phyloP scores from a whole-genome alignment of 2,329 filamentous ascomycete species.

The Acarospora socialis region DNA sequence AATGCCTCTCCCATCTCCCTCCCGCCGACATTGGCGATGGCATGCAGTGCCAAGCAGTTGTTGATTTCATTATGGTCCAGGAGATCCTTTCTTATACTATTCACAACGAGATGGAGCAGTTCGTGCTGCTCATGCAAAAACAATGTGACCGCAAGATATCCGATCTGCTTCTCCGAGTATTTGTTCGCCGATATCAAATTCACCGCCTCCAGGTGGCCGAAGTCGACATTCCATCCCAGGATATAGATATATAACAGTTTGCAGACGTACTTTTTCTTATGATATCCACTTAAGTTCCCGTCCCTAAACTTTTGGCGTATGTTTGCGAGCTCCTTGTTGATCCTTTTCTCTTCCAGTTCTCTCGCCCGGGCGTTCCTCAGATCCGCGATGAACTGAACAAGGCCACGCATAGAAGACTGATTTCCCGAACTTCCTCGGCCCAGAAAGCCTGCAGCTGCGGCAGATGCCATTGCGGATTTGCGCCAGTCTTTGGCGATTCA shows the following conservation, averaged over 20 bases:
- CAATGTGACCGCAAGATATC: slow-evolving; percentile 90
- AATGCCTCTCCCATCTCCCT: slow-evolving; percentile 95
- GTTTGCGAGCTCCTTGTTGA: slow-evolving; percentile 98
- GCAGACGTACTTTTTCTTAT: slow-evolving; percentile 99
- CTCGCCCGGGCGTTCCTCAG: slow-evolving; percentile 85
- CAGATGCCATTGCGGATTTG: slow-evolving; percentile 11
- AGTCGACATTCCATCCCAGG: slow-evolving; percentile 96
- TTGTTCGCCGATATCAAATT: slow-evolving; percentile 94
- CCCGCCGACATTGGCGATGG: slow-evolving; percentile 92
- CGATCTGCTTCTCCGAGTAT: slow-evolving; percentile 98
- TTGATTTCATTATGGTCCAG: slow-evolving; percentile 92
- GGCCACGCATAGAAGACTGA: slow-evolving; percentile 41
- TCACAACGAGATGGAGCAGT: slow-evolving; percentile 87
- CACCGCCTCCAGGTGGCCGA: slow-evolving; percentile 94
- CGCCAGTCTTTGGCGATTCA: slow-evolving; percentile 1
- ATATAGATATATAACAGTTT: slow-evolving; percentile 99
- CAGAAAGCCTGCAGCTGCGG: slow-evolving; percentile 14
- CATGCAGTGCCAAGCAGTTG: slow-evolving; percentile 91
- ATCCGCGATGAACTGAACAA: slow-evolving; percentile 98
- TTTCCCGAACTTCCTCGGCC: slow-evolving; percentile 11
- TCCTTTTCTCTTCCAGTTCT: slow-evolving; percentile 95
- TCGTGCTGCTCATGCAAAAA: slow-evolving; percentile 97
- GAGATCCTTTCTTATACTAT: slow-evolving; percentile 94
- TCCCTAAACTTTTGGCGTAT: slow-evolving; percentile 98
- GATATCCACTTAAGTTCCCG: slow-evolving; percentile 83